Evolutionary conservation across 2,329 filamentous ascomycete species (phyloP).

Genomic region (Nannizziopsis barbatae): DNA sequence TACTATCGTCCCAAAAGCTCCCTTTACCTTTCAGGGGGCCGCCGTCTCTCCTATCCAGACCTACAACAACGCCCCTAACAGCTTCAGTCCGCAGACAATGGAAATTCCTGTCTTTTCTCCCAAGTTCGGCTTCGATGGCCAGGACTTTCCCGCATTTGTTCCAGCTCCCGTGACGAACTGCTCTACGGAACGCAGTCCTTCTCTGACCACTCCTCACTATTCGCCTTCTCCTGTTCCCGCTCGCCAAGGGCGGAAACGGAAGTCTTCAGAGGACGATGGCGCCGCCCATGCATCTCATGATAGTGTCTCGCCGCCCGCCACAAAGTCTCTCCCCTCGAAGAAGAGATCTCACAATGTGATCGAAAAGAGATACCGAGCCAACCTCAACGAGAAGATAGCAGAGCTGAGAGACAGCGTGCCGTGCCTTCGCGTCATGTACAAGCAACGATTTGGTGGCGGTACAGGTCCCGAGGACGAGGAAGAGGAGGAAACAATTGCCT

Average conservation of each 20-base stretch:
- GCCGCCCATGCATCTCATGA: constrained; percentile 37
- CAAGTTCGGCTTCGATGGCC: constrained; percentile 6
- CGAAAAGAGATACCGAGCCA: constrained; percentile 91
- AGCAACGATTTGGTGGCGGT: constrained; percentile 35
- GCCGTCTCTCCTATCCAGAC: constrained; percentile 6
- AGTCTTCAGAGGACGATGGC: constrained; percentile 20
- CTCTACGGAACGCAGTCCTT: constrained; percentile 3
- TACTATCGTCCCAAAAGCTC: neutral
- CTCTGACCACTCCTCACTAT: neutral
- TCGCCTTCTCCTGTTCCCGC: constrained; percentile 10
- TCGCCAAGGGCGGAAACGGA: constrained; percentile 10
- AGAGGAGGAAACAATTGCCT: constrained; percentile 68
- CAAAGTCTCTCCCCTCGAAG: constrained; percentile 55
- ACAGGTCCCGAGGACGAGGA: constrained; percentile 62
- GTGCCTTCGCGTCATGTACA: constrained; percentile 72
- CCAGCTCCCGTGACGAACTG: constrained; percentile 1
- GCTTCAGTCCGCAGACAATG: neutral
- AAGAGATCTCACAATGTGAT: constrained; percentile 98
- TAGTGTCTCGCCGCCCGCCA: constrained; percentile 40
- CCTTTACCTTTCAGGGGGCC: constrained; percentile 10
- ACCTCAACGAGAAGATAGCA: constrained; percentile 93
- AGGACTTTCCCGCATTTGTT: constrained; percentile 2
- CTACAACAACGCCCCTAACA: neutral
- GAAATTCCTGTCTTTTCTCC: constrained; percentile 6
- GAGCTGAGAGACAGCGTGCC: constrained; percentile 85